Conservation (phyloP, 2,329 filamentous ascomycete genomes). For the Dothiorella sarmentorum region DNA sequence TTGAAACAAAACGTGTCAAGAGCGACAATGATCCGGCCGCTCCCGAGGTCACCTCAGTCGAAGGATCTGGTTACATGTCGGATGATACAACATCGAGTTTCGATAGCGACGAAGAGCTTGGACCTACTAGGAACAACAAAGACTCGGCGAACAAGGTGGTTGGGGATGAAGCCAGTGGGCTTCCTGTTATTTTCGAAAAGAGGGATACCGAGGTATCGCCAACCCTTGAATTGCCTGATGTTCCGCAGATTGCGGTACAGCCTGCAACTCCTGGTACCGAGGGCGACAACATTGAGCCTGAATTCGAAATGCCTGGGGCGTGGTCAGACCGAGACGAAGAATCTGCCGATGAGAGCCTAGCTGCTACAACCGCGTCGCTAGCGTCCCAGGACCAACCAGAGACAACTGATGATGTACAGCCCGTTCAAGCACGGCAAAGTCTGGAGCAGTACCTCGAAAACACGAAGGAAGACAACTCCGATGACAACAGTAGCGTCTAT, state of each 20-base stretch:
- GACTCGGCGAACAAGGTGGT: neutral
- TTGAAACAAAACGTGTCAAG: constrained; percentile 36
- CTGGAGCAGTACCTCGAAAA: neutral
- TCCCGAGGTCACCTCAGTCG: constrained; percentile 66
- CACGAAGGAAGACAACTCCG: constrained; percentile 26
- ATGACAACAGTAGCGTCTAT: constrained; percentile 56
- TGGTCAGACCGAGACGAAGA: constrained; percentile 26
- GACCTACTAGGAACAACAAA: neutral
- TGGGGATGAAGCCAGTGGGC: neutral
- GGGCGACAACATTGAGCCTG: constrained; percentile 25
- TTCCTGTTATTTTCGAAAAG: constrained; percentile 3
- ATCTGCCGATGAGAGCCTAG: constrained; percentile 24
- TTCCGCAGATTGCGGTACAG: constrained; percentile 35
- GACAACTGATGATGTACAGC: neutral
- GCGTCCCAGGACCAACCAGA: neutral
- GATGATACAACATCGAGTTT: constrained; percentile 25
- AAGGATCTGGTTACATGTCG: constrained; percentile 62
- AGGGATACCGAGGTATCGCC: neutral
- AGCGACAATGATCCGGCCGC: constrained; percentile 60
- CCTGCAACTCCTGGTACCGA: constrained; percentile 34
- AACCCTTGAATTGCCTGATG: constrained; percentile 16
- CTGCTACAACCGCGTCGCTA: neutral
- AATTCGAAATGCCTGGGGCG: constrained; percentile 28
- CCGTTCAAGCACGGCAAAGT: neutral
- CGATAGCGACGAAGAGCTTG: constrained; percentile 1